Evolutionary conservation across 2,329 filamentous ascomycete genomes (phyloP), one percentile per base, ranked within the genome.

Genomic region (Teratosphaeria destructans): DNA sequence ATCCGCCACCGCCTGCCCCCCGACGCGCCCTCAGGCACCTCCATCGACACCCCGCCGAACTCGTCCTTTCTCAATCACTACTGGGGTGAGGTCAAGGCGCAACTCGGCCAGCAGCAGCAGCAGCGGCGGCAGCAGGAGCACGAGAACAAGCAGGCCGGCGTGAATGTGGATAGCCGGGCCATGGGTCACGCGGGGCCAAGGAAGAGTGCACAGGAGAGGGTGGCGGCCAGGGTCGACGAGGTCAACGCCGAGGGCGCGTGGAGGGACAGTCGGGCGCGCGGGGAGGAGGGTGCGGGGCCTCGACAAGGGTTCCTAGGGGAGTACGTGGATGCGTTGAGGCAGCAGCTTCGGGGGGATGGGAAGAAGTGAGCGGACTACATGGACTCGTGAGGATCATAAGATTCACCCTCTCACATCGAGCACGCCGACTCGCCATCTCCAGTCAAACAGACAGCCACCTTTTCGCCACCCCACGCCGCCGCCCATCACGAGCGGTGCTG

Each of bases 31-130:
- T 75, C 80, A 56, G 76, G 75, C 39, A 78, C 75, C 35, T 77
- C 77, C 29, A 73, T 80, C 56, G 77, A 81, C 58, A 39, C 63
- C 37, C 61, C 64, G 66, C 68, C 55, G 32, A 71, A 73, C 57
- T 65, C 62, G 62, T 70, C 62, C 0, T 78, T 82, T 57, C 59
- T 81, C 11, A 72, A 77, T 55, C 77, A 82, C 60, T 84, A 82
- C 67, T 72, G 74, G 34, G 78, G 83, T 43, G 82, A 84, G 66
- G 65, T 85, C 27, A 70, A 68, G 56, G 62, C 62, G 19, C 70
- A 72, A 62, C 55, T 72, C 1, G 68, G 70, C 1, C 59, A 60
- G 19, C 43, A 49, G n/a, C 34, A 54, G 27, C 65, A 23, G 23
- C 23, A 2, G 23, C 23, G 2, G 23, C 23, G n/a, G n/a, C 59